Base-by-base conservation (phyloP, 2,329 filamentous ascomycete genomes). In the Cercospora sesami region DNA sequence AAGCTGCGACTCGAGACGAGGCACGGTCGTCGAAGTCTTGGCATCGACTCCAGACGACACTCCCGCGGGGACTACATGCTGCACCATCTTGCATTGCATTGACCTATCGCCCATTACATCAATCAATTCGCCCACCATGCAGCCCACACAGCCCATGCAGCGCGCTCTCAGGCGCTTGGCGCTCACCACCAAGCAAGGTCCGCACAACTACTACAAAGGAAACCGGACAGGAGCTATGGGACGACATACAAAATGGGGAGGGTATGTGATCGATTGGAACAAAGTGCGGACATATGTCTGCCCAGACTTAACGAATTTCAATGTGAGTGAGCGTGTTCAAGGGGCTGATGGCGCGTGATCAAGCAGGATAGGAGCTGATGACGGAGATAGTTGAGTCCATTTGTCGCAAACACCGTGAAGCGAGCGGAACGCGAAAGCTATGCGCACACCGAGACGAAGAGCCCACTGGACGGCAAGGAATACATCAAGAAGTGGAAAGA, bases 121-220 rank as follows among this genome's bases (percentile, higher is more conserved):
- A 12, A 60, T 28, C 55, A n/a, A 33, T n/a, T 42, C 59, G 59
- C 45, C 66, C 66, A 64, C 39, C 48, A 82, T 78, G 70, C 92
- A 87, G 79, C 87, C 91, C 65, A 91, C 91, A 16, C 84, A 87
- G 76, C 79, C 83, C 71, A 89, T 96, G 75, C 85, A 86, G 74
- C 84, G 88, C 78, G 86, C 87, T 67, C 86, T 93, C 76, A 87
- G 89, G 80, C 93, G 94, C 77, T 84, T 94, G 68, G 86, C 86
- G 63, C 87, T 99, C 77, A 97, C 92, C 12, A 96, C 94, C 73
- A 99, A 99, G 83, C 90, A 95, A 81, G 90, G 94, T 79, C 91
- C 91, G 79, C 92, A 93, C 78, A 94, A 94, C 74, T 99, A 90
- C 87, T 99, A 99, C 88, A 98, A 98, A 86, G 95, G 95, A 78